A percentile compares a stretch with the other conserved stretches of the same genome.
Evolutionary conservation across 306 rosid genomes (phyloP).

Genomic region (Urtica urens): DNA sequence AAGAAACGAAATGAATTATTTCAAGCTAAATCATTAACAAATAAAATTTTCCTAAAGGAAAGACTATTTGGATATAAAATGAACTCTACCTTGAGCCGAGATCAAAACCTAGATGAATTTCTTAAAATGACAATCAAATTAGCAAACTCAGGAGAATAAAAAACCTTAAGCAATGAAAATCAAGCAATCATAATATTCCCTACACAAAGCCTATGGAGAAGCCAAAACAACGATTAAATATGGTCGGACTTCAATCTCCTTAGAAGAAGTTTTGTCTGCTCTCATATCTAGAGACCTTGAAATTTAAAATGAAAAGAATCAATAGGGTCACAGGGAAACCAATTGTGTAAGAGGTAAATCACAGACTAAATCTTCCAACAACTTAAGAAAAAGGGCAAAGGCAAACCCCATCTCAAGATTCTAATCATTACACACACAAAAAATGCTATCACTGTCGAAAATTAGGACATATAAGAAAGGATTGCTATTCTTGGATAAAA

Average conservation of each 20-base stretch:
- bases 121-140: background rate
- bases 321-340: background rate
- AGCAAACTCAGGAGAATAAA: background rate
- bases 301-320: background rate
- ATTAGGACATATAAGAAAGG: background rate
- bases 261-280: background rate
- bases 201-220: background rate
- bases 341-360: background rate
- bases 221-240: background rate
- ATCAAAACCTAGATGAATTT: background rate
- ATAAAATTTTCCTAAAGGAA: too few species aligned
- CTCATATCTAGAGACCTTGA: background rate
- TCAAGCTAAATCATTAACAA: too few species aligned
- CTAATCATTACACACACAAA: background rate
- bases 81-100: background rate
- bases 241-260: background rate
- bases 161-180: background rate
- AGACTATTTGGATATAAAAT: background rate
- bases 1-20: too few species aligned
- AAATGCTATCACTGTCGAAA: too few species aligned
- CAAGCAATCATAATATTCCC: background rate
- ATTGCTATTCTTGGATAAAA: background rate
- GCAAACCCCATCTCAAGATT: background rate
- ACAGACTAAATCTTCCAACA: background rate
- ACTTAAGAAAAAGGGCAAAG: background rate